Base-by-base conservation (phyloP, 1,284 basidiomycete species). In the Tylopilus sp. region DNA sequence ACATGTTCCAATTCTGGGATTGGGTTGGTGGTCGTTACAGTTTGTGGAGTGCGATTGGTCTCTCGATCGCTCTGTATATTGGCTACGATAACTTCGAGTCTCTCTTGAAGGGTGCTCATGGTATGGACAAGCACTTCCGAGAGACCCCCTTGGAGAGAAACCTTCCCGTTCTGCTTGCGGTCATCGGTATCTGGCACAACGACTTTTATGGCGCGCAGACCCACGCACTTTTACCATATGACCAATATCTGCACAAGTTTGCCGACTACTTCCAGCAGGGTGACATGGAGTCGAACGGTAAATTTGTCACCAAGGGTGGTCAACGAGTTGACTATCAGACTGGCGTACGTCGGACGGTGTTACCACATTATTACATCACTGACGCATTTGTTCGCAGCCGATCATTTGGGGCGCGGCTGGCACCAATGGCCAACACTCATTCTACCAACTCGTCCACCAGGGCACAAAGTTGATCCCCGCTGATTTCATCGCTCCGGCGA, bases 1-100 rank as follows among this genome's bases (percentile, higher is more conserved):
- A 99, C 86, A 99, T 99, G 97, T 99, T 99, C 91, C 91, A 94
- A 80, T 99, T 99, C 90, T 99, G 97, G 97, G 98, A 99, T 83
- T 99, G 98, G 98, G 97, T 99, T 70, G 97, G 97, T 70, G 97
- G 98, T 53, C 91, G 97, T 70, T 99, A 99, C 89, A 96, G 94
- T 72, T 88, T 99, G 73, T 99, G 98, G 97, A 96, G 95, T 68
- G 97, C 98, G 39, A 99, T 99, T 73, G 98, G 97, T 69, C 87
- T 99, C 60, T 95, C 94, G 58, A 99, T 99, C 80, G 94, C 95
- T 61, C 86, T 99, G 64, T 91, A 92, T 64, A 94, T 99, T 72
- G 98, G 97, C 9, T 98, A 91, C 79, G 94, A 98, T 55, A 94
- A 97, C 87, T 99, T 99, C 80, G 91, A 95, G 81, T 85, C 94